These are phyloP conservation scores for Mucor plumbeus DNA, from an alignment of 371 early-diverging fungal species.

Conservation along the genomic window DNA sequence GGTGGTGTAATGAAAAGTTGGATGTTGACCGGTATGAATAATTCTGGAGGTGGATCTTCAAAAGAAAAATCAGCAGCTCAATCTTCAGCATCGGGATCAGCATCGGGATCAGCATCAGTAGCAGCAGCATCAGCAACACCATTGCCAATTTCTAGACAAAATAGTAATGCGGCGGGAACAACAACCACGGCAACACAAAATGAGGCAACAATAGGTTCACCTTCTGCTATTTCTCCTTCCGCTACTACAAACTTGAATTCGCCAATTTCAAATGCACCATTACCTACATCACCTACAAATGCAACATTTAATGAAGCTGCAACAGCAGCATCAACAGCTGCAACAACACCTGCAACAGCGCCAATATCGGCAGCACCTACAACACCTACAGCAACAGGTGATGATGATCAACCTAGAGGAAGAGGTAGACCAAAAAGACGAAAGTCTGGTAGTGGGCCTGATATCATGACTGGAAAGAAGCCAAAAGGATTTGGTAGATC, in stretches of 20 bases:
- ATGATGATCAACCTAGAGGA: slow-evolving; percentile 45
- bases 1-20: slow-evolving; percentile 76
- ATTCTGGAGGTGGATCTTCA: slow-evolving; percentile 14
- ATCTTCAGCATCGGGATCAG: too few relatives aligned
- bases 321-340: neutral
- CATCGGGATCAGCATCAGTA: too few relatives aligned
- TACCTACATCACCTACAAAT: slow-evolving; percentile 17
- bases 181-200: neutral
- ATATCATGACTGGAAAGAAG: slow-evolving; percentile 20
- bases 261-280: neutral
- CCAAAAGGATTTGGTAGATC: slow-evolving; percentile 16
- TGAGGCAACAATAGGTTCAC: neutral
- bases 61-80: slow-evolving; percentile 13
- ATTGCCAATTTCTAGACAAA: slow-evolving; percentile 11
- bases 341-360: neutral
- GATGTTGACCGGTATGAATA: slow-evolving; percentile 69
- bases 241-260: neutral
- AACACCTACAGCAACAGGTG: slow-evolving; percentile 3
- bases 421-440: slow-evolving; percentile 45
- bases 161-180: slow-evolving; percentile 11
- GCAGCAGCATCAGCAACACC: neutral
- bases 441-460: slow-evolving; percentile 28
- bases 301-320: neutral
- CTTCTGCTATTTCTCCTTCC: slow-evolving; percentile 8
- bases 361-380: neutral